A percentile compares a stretch with the other conserved stretches of the same genome.
These are phyloP conservation scores for Wickerhamiella kurtzmanii DNA, from an alignment of 805 yeast genomes.

Conservation along the genomic window DNA sequence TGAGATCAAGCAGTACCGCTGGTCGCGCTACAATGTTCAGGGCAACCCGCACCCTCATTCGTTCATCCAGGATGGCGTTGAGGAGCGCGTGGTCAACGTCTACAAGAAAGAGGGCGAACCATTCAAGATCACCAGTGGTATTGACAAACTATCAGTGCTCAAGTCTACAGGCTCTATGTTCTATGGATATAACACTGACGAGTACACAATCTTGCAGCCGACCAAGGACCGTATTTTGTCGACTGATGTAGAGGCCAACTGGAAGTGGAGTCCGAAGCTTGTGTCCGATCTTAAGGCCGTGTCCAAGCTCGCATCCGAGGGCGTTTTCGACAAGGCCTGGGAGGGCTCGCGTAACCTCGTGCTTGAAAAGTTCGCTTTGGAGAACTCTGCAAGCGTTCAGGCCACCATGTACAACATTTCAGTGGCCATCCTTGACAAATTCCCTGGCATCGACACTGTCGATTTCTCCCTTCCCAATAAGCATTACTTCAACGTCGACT, in stretches of 20 bases:
- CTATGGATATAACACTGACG: constrained; percentile 74
- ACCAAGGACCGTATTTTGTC: constrained; percentile 76
- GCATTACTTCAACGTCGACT: constrained; percentile 72
- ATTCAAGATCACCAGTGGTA: constrained; percentile 48
- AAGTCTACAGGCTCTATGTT: constrained; percentile 90
- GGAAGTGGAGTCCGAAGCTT: constrained; percentile 48
- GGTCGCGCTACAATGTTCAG: constrained; percentile 64
- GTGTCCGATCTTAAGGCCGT: constrained; percentile 18
- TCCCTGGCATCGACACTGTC: constrained; percentile 48
- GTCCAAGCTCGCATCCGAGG: constrained; percentile 24
- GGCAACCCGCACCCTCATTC: constrained; percentile 76
- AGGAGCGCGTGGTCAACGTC: constrained; percentile 43
- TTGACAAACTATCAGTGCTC: constrained; percentile 69
- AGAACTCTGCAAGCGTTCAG: constrained; percentile 88
- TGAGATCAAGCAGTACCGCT: constrained; percentile 54
- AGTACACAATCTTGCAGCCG: constrained; percentile 76
- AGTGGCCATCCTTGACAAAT: constrained; percentile 47
- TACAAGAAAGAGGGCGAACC: constrained; percentile 27
- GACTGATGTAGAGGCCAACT: constrained; percentile 65
- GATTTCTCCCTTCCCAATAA: constrained; percentile 77
- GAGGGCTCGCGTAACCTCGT: constrained; percentile 54
- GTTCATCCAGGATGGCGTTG: constrained; percentile 73
- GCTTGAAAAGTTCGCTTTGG: constrained; percentile 64
- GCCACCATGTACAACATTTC: constrained; percentile 95
- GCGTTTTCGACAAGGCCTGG: constrained; percentile 53